A percentile compares a stretch with the other conserved stretches of the same genome.
These are phyloP conservation scores for Axilococcus clingmanii DNA, from an alignment of 139 green algal genomes.

Conservation along the genomic window DNA sequence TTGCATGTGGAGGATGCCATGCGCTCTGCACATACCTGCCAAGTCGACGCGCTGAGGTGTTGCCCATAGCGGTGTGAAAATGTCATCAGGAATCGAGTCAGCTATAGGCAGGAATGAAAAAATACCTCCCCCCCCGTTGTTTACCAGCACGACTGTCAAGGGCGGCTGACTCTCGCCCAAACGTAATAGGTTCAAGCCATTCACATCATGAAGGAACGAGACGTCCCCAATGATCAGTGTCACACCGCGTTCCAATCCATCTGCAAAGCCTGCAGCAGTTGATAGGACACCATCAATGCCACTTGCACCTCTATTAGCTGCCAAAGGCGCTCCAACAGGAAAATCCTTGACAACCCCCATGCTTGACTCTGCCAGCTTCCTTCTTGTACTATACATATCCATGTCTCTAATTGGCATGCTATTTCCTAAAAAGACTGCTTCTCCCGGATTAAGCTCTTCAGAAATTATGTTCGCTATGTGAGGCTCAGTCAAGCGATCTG, in stretches of 20 bases:
- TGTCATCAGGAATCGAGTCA: slow-evolving; percentile 38
- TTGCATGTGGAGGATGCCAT: slow-evolving; percentile 70
- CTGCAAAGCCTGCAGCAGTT: slow-evolving; percentile 84
- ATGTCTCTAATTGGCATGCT: slow-evolving; percentile 97
- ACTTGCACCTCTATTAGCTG: slow-evolving; percentile 84
- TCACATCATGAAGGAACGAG: slow-evolving; percentile 97
- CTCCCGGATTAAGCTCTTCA: slow-evolving; percentile 22
- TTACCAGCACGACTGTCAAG: slow-evolving; percentile 89
- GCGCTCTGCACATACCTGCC: slow-evolving; percentile 58
- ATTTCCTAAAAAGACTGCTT: slow-evolving; percentile 93
- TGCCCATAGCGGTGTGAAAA: slow-evolving; percentile 79
- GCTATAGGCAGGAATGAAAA: slow-evolving; percentile 94
- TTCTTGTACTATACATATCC: slow-evolving; percentile 76
- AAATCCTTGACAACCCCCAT: slow-evolving; percentile 2
- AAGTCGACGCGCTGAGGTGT: slow-evolving; percentile 87
- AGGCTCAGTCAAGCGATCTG: slow-evolving; percentile 49
- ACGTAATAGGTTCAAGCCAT: slow-evolving; percentile 84
- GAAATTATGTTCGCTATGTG: slow-evolving; percentile 47
- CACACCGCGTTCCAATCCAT: slow-evolving; percentile 54
- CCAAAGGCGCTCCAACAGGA: slow-evolving; percentile 38
- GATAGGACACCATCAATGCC: slow-evolving; percentile 95
- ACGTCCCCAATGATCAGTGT: slow-evolving; percentile 93
- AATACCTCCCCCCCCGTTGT: slow-evolving; percentile 94
- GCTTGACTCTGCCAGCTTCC: neutral
- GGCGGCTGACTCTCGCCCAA: slow-evolving; percentile 52